Evolutionary conservation across 495 filamentous ascomycete species (phyloP).

Genomic region (Aspergillus wentii): DNA sequence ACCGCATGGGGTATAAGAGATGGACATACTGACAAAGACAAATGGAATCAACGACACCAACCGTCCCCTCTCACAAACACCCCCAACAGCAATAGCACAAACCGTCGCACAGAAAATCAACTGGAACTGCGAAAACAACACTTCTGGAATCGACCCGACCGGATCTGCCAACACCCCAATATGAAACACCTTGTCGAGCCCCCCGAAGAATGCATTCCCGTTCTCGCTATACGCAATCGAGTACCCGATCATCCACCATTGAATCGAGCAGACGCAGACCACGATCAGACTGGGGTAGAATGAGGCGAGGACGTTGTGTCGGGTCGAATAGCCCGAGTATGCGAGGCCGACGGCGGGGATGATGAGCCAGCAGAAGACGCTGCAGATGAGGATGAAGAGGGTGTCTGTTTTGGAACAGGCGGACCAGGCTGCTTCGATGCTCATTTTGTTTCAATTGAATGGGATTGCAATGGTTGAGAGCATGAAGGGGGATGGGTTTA

Average conservation of each 20-base stretch:
- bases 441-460: slow-evolving; percentile 15
- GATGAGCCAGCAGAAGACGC: slow-evolving; percentile 39
- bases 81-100: slow-evolving; percentile 38
- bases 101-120: slow-evolving; percentile 48
- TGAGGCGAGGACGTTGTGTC: slow-evolving; percentile 39
- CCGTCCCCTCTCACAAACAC: slow-evolving; percentile 44
- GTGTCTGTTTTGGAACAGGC: slow-evolving; percentile 29
- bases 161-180: slow-evolving; percentile 33
- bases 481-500: no score
- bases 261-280: slow-evolving; percentile 36
- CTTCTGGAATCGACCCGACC: slow-evolving; percentile 42
- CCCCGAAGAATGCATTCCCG: slow-evolving; percentile 20
- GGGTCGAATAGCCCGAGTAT: slow-evolving; percentile 43
- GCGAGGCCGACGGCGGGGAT: slow-evolving; percentile 41
- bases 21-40: slow-evolving; percentile 38
- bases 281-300: slow-evolving; percentile 42
- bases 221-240: slow-evolving; percentile 37
- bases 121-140: slow-evolving; percentile 50
- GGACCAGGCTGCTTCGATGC: slow-evolving; percentile 20
- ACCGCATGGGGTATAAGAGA: background rate
- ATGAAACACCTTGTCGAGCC: no score
- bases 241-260: slow-evolving; percentile 44
- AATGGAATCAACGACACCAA: slow-evolving; percentile 47
- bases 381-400: slow-evolving; percentile 40
- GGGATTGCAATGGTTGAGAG: no score